These are phyloP conservation scores for Eleusine coracana DNA, from an alignment of 176 grass and related monocot genomes.

Conservation along the genomic window DNA sequence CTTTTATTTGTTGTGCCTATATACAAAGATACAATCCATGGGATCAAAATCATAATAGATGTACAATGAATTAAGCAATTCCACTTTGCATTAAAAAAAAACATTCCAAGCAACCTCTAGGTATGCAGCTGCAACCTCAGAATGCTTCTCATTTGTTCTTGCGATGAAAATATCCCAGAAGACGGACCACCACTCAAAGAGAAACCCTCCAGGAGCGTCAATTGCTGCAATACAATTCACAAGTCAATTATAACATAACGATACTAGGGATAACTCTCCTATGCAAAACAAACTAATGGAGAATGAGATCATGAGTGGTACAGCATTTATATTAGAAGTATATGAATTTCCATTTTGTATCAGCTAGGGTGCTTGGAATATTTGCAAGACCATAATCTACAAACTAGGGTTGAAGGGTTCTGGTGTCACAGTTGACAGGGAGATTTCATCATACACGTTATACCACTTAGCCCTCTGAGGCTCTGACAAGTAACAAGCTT, in stretches of 20 bases:
- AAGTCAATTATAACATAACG: slow-evolving; percentile 17
- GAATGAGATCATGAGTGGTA: no score
- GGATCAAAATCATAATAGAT: slow-evolving; percentile 22
- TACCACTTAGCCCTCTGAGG: no score
- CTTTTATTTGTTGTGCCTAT: slow-evolving; percentile 88
- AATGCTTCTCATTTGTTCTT: slow-evolving; percentile 96
- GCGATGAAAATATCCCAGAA: slow-evolving; percentile 99
- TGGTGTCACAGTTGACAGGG: no score
- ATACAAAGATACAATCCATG: slow-evolving; percentile 6
- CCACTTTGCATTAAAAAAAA: background rate
- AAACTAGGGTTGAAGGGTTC: no score
- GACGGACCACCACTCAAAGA: slow-evolving; percentile 99
- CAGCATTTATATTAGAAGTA: no score
- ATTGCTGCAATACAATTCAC: slow-evolving; percentile 60
- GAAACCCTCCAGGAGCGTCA: slow-evolving; percentile 98
- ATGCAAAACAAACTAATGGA: background rate
- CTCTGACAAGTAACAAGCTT: no score
- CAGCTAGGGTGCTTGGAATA: no score
- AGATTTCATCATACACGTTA: no score
- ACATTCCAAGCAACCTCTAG: slow-evolving; percentile 63
- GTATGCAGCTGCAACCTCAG: slow-evolving; percentile 90
- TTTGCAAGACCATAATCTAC: no score
- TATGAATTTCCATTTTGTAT: no score
- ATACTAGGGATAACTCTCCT: background rate
- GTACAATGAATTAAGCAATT: slow-evolving; percentile 8